Evolutionary conservation across 2,329 filamentous ascomycete species (phyloP), one percentile per base, ranked within the genome.

Genomic region (Arthrobotrys musiformis): DNA sequence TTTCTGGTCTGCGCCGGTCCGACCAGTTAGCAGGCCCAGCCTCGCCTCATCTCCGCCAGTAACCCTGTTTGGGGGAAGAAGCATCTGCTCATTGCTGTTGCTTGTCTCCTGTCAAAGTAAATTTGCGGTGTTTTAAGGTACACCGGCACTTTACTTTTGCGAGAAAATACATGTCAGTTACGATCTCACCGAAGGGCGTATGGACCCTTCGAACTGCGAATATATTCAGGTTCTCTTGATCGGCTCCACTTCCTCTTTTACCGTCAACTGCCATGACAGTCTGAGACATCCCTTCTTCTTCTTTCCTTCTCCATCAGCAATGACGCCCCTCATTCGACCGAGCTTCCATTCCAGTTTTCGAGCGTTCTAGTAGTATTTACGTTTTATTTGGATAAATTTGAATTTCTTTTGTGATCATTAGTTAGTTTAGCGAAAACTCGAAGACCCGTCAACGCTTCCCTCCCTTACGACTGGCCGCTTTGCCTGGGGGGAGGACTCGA

Each of bases 21-120:
- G 61, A 75, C 62, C 63, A 75, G 70, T 75, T 42, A 75, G 70
- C 68, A 58, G 48, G 58, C 68, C 68, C 68, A 72, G 68, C 68
- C 70, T 75, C 70, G 63, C 67, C 67, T 62, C 70, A 75, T 75
- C 70, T 72, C 68, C 40, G 54, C 68, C 44, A 48, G 68, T 46
- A 56, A 72, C 63, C 63, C 70, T 75, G 70, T 63, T 75, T 74
- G 62, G 63, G 70, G 70, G 61, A 30, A 19, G 60, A 50, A 46
- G 58, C 62, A 48, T 54, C 62, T 67, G 50, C 40, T 42, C 19
- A 17, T 61, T 54, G 46, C 46, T 42, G 40, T 61, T 54, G 46
- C 46, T 54, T 33, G 35, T 5, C 54, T 58, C 54, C 54, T 58
- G 40, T 42, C 8, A 1, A 17, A n/a, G n/a, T n/a, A n/a, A n/a